Base-by-base conservation (phyloP, 2,329 filamentous ascomycete genomes). In the Fusarium sp. region DNA sequence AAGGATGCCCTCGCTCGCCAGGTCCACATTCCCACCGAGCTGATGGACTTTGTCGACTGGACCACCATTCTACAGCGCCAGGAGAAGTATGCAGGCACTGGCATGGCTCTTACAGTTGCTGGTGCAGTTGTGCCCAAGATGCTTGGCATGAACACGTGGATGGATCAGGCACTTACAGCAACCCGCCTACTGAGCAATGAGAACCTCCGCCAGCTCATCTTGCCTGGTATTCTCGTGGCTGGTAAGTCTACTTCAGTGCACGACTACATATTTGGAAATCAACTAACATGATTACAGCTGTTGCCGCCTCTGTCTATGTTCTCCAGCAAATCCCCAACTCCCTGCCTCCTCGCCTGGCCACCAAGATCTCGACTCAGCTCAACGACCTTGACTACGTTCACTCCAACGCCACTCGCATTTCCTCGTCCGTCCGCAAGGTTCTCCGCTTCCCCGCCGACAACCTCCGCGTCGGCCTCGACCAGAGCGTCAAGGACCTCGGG, bases 1-100 rank as follows among this genome's bases (percentile, higher is more conserved):
- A 90, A 92, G 69, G 94, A 99, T 81, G 90, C 91, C 2, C 86
- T 98, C 45, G 95, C 94, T 7, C 91, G 95, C 73, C 92, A 97
- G 80, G 92, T 98, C 17, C 91, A 98, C 70, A 91, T 98, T 22
- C 91, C 97, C 63, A 94, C 97, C 5, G 95, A 99, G 80, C 78
- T 98, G 1, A 93, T 89, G 89, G 97, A 99, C 84, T 98, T 99
- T 86, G 94, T 99, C 78, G 97, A 99, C 82, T 88, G 95, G 82
- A 88, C 91, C 20, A 93, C 91, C 12, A 85, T 98, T 7, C 89
- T 97, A 85, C 95, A 98, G 79, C 90, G 92, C 63, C 96, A 98
- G 81, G 97, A 99, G 84, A 99, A 98, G 87, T 88, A 97, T 65
- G 95, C 96, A 7, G 95, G 96, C 43, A 97, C 95, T 4, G 94